phyloP scores from a whole-genome alignment of 1,284 basidiomycete genomes.

The Leccinum pallidistipes region DNA sequence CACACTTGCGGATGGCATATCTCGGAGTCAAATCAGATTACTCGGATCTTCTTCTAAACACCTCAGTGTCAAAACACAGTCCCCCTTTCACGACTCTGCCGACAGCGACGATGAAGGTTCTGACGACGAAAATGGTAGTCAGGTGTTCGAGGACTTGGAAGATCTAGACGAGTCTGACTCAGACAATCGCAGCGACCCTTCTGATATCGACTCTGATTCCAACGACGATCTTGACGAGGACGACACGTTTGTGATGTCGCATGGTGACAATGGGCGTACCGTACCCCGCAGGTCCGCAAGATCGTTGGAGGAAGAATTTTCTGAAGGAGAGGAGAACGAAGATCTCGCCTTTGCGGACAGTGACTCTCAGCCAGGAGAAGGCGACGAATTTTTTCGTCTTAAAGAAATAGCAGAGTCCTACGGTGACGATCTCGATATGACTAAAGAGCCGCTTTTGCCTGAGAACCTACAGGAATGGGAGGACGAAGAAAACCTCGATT shows the following conservation, averaged over 20 bases:
- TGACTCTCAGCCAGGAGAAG: slow-evolving; percentile 71
- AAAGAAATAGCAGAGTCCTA: slow-evolving; percentile 42
- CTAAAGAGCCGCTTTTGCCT: slow-evolving; percentile 56
- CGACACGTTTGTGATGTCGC: slow-evolving; percentile 28
- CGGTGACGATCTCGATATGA: slow-evolving; percentile 67
- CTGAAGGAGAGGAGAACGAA: slow-evolving; percentile 36
- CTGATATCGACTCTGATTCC: slow-evolving; percentile 27
- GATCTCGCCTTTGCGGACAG: slow-evolving; percentile 76
- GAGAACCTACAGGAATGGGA: slow-evolving; percentile 76
- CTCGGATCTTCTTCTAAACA: slow-evolving; percentile 77
- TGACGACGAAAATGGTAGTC: slow-evolving; percentile 5
- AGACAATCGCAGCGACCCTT: background rate
- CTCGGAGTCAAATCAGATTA: slow-evolving; percentile 81
- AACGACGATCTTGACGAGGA: slow-evolving; percentile 17
- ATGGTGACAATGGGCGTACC: slow-evolving; percentile 46
- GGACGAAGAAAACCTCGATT: slow-evolving; percentile 82
- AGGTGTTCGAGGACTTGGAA: slow-evolving; percentile 23
- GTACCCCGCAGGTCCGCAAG: slow-evolving; percentile 49
- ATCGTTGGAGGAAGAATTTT: slow-evolving; percentile 34
- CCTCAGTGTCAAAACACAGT: slow-evolving; percentile 37
- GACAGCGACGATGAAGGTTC: slow-evolving; percentile 29
- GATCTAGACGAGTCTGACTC: slow-evolving; percentile 24
- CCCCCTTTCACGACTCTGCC: slow-evolving; percentile 28
- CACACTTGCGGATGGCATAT: slow-evolving; percentile 86
- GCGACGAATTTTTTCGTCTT: slow-evolving; percentile 74